A percentile compares a stretch with the other conserved stretches of the same genome.
phyloP scores from a whole-genome alignment of 331 rosid species.

The Acacia pycnantha region DNA sequence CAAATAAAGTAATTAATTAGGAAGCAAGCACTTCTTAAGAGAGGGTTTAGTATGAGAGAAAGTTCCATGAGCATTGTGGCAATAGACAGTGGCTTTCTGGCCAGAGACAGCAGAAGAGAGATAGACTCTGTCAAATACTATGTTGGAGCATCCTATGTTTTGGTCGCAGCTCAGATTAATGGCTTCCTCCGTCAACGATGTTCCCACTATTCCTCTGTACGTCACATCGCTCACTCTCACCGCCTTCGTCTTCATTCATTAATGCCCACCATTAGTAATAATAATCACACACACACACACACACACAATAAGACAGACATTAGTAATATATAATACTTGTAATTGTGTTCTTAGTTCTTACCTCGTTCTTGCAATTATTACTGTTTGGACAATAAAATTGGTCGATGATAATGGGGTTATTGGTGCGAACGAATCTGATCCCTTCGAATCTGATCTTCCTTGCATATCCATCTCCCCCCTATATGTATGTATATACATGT shows the following conservation, averaged over 20 bases:
- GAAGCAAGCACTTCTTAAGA: slow-evolving; percentile 31
- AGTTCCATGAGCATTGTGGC: slow-evolving; percentile 50
- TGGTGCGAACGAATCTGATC: slow-evolving; percentile 36
- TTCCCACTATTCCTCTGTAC: slow-evolving; percentile 42
- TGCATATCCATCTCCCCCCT: slow-evolving; percentile 57
- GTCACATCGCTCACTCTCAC: slow-evolving; percentile 45
- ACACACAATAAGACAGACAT: neutral
- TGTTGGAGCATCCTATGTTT: slow-evolving; percentile 46
- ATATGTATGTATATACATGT: neutral
- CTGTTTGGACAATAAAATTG: slow-evolving; percentile 44
- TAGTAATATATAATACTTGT: neutral
- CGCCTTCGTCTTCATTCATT: slow-evolving; percentile 27
- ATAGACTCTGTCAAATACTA: slow-evolving; percentile 41
- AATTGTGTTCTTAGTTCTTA: slow-evolving; percentile 2
- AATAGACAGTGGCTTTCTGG: slow-evolving; percentile 27
- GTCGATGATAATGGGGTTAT: slow-evolving; percentile 55
- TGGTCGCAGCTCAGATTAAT: slow-evolving; percentile 49
- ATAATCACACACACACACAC: neutral
- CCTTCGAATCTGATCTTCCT: slow-evolving; percentile 39
- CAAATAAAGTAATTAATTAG: neutral
- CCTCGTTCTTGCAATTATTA: slow-evolving; percentile 33
- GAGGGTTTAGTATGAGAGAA: slow-evolving; percentile 36
- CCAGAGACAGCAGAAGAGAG: slow-evolving; percentile 29
- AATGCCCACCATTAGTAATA: neutral
- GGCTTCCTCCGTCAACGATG: slow-evolving; percentile 35